Evolutionary conservation across 495 filamentous ascomycete genomes (phyloP).

Genomic region (Penicillium turbatum): DNA sequence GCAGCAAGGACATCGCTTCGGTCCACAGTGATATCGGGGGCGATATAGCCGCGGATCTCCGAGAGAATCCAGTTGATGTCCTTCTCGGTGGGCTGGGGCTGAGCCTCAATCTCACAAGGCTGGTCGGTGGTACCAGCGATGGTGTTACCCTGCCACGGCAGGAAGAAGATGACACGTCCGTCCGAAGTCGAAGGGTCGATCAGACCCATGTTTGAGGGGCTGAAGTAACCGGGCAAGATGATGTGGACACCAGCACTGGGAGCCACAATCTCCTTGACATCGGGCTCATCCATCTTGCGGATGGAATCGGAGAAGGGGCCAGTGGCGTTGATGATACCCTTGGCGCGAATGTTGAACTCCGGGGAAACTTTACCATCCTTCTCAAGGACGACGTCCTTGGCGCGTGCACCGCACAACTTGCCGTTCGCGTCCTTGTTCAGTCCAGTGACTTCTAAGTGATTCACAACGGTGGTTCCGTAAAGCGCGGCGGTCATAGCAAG

Average conservation of each 20-base stretch:
- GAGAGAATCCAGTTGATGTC: conserved; percentile 96
- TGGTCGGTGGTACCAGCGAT: conserved; percentile 97
- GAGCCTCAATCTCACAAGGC: conserved; percentile 71
- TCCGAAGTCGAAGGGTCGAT: conserved; percentile 95
- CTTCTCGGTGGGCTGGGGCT: conserved; percentile 83
- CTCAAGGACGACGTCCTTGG: conserved; percentile 69
- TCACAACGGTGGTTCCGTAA: conserved; percentile 88
- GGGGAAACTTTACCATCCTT: conserved; percentile 49
- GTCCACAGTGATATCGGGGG: conserved; percentile 89
- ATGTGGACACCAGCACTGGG: conserved; percentile 93
- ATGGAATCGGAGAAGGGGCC: conserved; percentile 94
- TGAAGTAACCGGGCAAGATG: conserved; percentile 93
- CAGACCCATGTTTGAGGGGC: conserved; percentile 90
- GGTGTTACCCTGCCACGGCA: conserved; percentile 98
- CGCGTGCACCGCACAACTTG: conserved; percentile 70
- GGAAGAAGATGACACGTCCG: conserved; percentile 97
- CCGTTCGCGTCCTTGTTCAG: conserved; percentile 78
- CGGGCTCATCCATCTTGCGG: conserved; percentile 79
- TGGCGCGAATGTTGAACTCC: conserved; percentile 75
- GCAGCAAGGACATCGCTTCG: conserved; percentile 93
- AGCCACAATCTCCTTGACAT: conserved; percentile 79
- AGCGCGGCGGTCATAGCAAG: conserved; percentile 92
- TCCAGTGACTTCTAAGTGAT: conserved; percentile 84
- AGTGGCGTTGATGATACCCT: conserved; percentile 94
- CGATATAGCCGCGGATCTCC: conserved; percentile 84